Evolutionary conservation across 495 filamentous ascomycete species (phyloP).

Genomic region (Aspergillus cavernicola): DNA sequence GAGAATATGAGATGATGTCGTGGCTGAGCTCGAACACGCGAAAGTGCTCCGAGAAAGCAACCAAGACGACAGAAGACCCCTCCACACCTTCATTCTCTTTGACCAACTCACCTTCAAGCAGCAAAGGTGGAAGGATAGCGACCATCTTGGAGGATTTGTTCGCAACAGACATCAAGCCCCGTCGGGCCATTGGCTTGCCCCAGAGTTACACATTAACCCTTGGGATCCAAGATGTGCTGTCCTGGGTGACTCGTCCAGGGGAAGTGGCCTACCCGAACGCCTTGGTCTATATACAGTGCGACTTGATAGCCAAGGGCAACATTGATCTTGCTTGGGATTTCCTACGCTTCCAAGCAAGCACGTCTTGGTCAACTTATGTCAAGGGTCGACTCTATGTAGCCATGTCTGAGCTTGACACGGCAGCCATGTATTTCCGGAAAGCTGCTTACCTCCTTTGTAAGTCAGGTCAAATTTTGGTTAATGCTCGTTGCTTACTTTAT

Average conservation of each 20-base stretch:
- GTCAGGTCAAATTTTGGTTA: constrained; percentile 27
- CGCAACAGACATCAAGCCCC: constrained; percentile 44
- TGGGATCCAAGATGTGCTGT: constrained; percentile 46
- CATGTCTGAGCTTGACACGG: constrained; percentile 65
- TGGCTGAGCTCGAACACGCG: constrained; percentile 70
- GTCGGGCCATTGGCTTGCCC: constrained; percentile 34
- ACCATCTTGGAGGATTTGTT: constrained; percentile 51
- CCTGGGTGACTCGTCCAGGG: constrained; percentile 45
- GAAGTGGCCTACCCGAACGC: constrained; percentile 44
- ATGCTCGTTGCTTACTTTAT: constrained; percentile 5
- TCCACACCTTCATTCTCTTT: constrained; percentile 24
- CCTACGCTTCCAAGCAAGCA: constrained; percentile 59
- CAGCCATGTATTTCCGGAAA: constrained; percentile 74
- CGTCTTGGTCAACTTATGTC: constrained; percentile 77
- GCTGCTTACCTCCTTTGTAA: constrained; percentile 79
- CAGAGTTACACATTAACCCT: constrained; percentile 48
- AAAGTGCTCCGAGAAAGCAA: constrained; percentile 24
- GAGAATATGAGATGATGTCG: constrained; percentile 69
- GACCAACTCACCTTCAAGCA: constrained; percentile 25
- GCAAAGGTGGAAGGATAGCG: constrained; percentile 25
- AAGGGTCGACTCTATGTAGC: constrained; percentile 77
- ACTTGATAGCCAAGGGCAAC: constrained; percentile 64
- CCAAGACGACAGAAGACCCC: constrained; percentile 18
- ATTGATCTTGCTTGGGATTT: constrained; percentile 75
- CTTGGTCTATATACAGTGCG: constrained; percentile 61